Evolutionary conservation across 2,329 filamentous ascomycete species (phyloP), one percentile per base, ranked within the genome.

Genomic region (Penicillium hordei): DNA sequence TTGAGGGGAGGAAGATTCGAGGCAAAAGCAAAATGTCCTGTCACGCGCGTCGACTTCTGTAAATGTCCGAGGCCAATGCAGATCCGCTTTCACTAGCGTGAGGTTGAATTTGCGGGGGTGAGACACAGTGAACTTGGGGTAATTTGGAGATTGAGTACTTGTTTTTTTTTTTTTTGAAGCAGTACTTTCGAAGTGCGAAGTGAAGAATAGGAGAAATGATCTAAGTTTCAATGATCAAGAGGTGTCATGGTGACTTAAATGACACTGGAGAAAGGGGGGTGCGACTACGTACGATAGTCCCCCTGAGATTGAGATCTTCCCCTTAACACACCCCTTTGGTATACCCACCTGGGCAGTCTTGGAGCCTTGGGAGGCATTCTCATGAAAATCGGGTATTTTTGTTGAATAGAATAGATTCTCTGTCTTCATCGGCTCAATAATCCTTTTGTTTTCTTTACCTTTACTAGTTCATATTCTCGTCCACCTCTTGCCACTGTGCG

Each of bases 401-500:
- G 17, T 13, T 9, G 21, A 40, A 21, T 15, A 23, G 21, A 40
- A 21, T 15, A 23, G 4, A 25, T 23, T n/a, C 17, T n/a, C 7
- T 42, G 13, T 25, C 21, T 23, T 23, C 12, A 23, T 21, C 39
- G 39, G 21, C 13, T 15, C 21, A 42, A 25, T 42, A 15, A 42
- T 15, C 21, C 21, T 42, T 15, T 21, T 31, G 2, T 34, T 34
- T 33, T 34, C 17, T 29, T 29, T 13, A 19, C 23, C 25, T 29
- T 19, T 13, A 19, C 15, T 21, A n/a, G 23, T 44, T 13, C 43
- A 45, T 45, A n/a, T 29, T 23, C 23, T 48, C 57, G 9, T 58
- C 56, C 29, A 66, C 62, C 21, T 65, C 65, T 19, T 60, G 51
- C 65, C 68, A 70, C 38, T 69, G 66, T 29, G 59, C 52, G 27